Percentiles rank a stretch among this genome's conserved stretches.
Evolutionary conservation across 2,329 filamentous ascomycete genomes (phyloP).

Genomic region (Torrubiella hemipterigena): DNA sequence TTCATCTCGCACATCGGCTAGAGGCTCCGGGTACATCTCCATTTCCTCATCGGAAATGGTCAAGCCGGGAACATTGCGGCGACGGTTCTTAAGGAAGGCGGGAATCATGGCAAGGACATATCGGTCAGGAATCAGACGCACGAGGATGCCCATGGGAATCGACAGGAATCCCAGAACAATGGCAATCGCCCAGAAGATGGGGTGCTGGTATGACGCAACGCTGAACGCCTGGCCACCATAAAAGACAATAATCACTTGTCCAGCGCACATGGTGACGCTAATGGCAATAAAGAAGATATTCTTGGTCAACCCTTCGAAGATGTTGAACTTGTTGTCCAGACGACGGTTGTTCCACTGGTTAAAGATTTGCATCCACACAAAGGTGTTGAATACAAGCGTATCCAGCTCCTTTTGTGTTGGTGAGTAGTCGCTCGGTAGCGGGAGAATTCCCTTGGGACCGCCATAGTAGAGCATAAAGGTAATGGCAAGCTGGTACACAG

Average conservation of each 20-base stretch:
- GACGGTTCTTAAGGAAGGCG: slow-evolving; percentile 37
- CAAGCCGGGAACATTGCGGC: slow-evolving; percentile 36
- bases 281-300: slow-evolving; percentile 89
- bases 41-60: slow-evolving; percentile 58
- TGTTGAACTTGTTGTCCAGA: slow-evolving; percentile 89
- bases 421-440: slow-evolving; percentile 37
- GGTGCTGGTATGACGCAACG: slow-evolving; percentile 52
- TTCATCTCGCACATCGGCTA: slow-evolving; percentile 68
- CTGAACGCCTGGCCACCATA: slow-evolving; percentile 74
- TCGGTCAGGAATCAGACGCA: slow-evolving; percentile 73
- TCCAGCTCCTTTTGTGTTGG: slow-evolving; percentile 38
- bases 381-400: slow-evolving; percentile 92
- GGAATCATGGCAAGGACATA: slow-evolving; percentile 42
- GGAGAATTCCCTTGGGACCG: slow-evolving; percentile 25
- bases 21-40: slow-evolving; percentile 55
- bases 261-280: slow-evolving; percentile 75
- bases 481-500: slow-evolving; percentile 73
- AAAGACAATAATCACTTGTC: slow-evolving; percentile 82
- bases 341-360: slow-evolving; percentile 97
- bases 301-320: slow-evolving; percentile 74
- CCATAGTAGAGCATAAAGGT: slow-evolving; percentile 78
- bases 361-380: slow-evolving; percentile 99
- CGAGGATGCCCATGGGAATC: slow-evolving; percentile 67
- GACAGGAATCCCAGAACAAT: slow-evolving; percentile 76
- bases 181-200: slow-evolving; percentile 78